Evolutionary conservation across 176 grass and related monocot species (phyloP).

Genomic region (Aegilops tauschii): DNA sequence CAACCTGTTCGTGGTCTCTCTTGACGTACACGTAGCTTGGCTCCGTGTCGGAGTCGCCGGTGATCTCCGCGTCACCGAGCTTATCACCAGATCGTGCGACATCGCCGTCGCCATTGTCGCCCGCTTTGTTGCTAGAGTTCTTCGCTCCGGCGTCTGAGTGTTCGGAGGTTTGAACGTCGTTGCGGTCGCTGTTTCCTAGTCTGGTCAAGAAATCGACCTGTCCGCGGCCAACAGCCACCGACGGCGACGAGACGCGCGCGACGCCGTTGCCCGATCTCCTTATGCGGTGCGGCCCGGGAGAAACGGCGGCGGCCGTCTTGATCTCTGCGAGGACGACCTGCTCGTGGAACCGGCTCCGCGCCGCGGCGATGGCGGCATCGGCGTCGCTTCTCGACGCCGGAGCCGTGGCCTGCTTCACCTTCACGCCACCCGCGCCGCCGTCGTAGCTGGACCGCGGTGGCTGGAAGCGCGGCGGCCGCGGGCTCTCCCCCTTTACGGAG

Average conservation of each 20-base stretch:
- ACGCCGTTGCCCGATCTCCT: background rate
- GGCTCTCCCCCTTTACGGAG: conserved; percentile 18
- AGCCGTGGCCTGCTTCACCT: background rate
- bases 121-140: background rate
- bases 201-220: background rate
- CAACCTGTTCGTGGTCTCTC: conserved; percentile 14
- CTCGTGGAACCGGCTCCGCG: background rate
- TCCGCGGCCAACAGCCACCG: background rate
- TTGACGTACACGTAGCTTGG: conserved; percentile 51
- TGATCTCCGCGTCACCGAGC: conserved; percentile 1
- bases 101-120: background rate
- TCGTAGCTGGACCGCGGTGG: conserved; percentile 1
- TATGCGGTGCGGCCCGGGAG: background rate
- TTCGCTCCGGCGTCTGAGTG: background rate
- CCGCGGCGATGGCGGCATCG: background rate
- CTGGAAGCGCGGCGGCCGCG: background rate
- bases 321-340: background rate
- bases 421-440: background rate
- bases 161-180: background rate
- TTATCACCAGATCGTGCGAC: background rate
- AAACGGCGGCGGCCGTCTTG: background rate
- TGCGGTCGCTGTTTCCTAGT: background rate
- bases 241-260: background rate
- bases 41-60: conserved; percentile 51
- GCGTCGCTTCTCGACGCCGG: background rate